These are phyloP conservation scores for Pelargonium myrrhifolium DNA, from an alignment of 441 rosid species.

Conservation along the genomic window DNA sequence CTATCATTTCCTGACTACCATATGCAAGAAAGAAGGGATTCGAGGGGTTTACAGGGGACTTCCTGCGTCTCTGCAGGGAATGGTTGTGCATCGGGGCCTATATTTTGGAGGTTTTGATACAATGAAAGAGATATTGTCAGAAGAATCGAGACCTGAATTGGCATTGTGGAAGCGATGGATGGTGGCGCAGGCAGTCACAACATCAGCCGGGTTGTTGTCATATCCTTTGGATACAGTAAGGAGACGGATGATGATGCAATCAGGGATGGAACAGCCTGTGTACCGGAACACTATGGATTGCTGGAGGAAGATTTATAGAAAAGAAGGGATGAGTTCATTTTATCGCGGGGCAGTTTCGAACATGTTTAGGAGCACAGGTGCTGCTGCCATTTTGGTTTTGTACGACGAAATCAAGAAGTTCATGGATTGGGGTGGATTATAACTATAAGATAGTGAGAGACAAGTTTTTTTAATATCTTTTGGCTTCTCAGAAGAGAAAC, in stretches of 20 bases:
- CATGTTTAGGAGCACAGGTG: conserved; percentile 80
- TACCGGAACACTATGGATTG: conserved; percentile 60
- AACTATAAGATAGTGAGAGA: not conserved
- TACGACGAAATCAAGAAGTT: conserved; percentile 82
- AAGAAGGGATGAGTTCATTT: conserved; percentile 71
- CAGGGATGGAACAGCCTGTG: conserved; percentile 69
- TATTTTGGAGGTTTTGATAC: conserved; percentile 93
- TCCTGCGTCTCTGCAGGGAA: conserved; percentile 82
- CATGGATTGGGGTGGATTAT: conserved; percentile 70
- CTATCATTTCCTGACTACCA: conserved; percentile 66
- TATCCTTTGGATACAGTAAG: conserved; percentile 87
- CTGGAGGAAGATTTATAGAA: conserved; percentile 68
- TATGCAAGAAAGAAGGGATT: conserved; percentile 62
- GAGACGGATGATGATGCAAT: conserved; percentile 94
- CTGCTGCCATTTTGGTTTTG: conserved; percentile 84
- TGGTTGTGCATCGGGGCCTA: conserved; percentile 74
- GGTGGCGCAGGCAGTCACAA: conserved; percentile 86
- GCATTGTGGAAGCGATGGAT: conserved; percentile 84
- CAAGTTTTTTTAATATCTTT: no score
- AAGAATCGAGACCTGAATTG: conserved; percentile 46
- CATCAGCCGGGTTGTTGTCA: conserved; percentile 74
- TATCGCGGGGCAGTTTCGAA: conserved; percentile 84
- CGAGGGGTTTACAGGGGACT: conserved; percentile 80
- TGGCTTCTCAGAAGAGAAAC: no score
- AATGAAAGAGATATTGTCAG: conserved; percentile 61